phyloP scores from a whole-genome alignment of 2,329 filamentous ascomycete genomes.

The Epichloe brachyelytri region DNA sequence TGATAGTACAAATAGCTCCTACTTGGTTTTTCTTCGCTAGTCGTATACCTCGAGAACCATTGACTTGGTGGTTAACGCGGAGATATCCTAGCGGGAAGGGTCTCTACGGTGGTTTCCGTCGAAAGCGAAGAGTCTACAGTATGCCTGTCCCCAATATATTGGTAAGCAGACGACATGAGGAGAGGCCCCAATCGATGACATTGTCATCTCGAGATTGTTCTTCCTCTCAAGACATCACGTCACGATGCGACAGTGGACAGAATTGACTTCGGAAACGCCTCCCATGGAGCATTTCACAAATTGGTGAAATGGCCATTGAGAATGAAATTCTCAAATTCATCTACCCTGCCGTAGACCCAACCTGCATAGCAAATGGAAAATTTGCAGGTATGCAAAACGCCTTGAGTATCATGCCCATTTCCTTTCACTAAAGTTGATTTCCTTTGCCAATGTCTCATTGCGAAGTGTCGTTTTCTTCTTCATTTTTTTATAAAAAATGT shows the following conservation, averaged over 20 bases:
- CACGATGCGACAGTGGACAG: constrained; percentile 3
- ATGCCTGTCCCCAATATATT: neutral
- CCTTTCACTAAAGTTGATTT: constrained; percentile 6
- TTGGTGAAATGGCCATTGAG: constrained; percentile 63
- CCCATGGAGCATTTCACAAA: constrained; percentile 64
- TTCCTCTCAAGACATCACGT: neutral
- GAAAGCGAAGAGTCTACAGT: constrained; percentile 9
- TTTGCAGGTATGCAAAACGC: constrained; percentile 19
- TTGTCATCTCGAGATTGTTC: neutral
- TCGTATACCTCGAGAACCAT: constrained; percentile 89
- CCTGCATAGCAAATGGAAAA: constrained; percentile 9
- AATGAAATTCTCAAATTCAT: constrained; percentile 34
- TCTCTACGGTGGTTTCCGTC: neutral
- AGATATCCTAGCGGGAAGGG: constrained; percentile 69
- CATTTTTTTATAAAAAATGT: constrained; percentile 4
- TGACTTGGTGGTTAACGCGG: constrained; percentile 58
- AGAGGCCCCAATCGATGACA: neutral
- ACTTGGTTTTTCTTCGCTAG: constrained; percentile 66
- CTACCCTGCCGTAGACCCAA: constrained; percentile 25
- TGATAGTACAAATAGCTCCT: constrained; percentile 31
- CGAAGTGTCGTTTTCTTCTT: constrained; percentile 10
- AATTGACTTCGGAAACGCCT: constrained; percentile 55
- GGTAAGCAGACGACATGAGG: too few species aligned
- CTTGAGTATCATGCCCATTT: constrained; percentile 19
- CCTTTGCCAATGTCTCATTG: constrained; percentile 10